A percentile compares a stretch with the other conserved stretches of the same genome.
Conservation (phyloP, 208 protist species). For the Wallacemonas sp. region DNA sequence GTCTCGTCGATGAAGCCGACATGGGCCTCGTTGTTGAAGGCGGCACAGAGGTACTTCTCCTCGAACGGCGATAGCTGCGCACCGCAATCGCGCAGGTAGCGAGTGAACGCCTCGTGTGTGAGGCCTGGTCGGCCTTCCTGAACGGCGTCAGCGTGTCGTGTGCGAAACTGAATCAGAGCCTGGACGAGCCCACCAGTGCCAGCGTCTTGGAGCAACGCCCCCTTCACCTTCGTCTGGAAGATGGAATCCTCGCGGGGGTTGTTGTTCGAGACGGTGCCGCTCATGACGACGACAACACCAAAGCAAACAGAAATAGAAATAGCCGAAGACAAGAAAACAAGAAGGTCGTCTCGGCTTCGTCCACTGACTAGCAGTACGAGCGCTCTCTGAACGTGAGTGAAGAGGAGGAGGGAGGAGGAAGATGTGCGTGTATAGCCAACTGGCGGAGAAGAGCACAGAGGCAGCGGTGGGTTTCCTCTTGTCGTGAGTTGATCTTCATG, state of each 20-base stretch:
- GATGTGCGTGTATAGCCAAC: too few species aligned
- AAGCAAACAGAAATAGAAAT: not conserved
- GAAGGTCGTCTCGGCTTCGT: not conserved
- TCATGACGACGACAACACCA: conserved; percentile 1
- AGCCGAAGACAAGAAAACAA: conserved; percentile 13
- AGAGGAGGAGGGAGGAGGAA: too few species aligned
- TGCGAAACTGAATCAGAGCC: conserved; percentile 58
- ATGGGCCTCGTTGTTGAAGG: conserved; percentile 63
- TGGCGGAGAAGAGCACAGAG: too few species aligned
- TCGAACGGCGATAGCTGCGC: conserved; percentile 42
- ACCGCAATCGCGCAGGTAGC: conserved; percentile 42
- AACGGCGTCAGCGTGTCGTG: conserved; percentile 30
- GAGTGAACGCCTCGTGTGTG: conserved; percentile 47
- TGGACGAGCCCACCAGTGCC: conserved; percentile 46
- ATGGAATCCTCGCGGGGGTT: conserved; percentile 71
- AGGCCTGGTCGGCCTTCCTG: conserved; percentile 41
- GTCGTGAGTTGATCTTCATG: too few species aligned
- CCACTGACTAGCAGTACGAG: too few species aligned
- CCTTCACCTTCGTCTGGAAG: conserved; percentile 71
- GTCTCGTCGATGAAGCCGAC: conserved; percentile 45
- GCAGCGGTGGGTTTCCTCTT: too few species aligned
- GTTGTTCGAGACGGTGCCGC: conserved; percentile 47
- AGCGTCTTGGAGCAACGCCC: conserved; percentile 32
- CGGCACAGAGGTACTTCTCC: conserved; percentile 54
- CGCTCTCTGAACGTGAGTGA: too few species aligned